These are phyloP conservation scores for Hypoxylon sp. DNA, from an alignment of 2,329 filamentous ascomycete species.

Conservation along the genomic window DNA sequence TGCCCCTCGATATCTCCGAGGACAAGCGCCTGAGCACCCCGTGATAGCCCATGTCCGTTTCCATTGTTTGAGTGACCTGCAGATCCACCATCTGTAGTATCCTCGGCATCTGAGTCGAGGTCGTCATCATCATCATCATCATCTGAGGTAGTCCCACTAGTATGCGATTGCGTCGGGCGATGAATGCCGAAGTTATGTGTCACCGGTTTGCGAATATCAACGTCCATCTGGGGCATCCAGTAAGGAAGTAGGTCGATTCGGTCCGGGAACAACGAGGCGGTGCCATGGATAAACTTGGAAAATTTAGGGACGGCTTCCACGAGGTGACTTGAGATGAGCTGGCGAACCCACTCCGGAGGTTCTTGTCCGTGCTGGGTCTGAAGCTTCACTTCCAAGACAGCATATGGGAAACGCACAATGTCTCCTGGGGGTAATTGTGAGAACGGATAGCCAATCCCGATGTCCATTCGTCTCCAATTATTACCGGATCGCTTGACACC, in stretches of 20 bases:
- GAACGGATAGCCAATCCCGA: slow-evolving; percentile 96
- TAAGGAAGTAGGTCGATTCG: slow-evolving; percentile 91
- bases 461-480: slow-evolving; percentile 97
- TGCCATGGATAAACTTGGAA: slow-evolving; percentile 98
- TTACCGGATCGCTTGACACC: slow-evolving; percentile 77
- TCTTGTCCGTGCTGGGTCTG: slow-evolving; percentile 96
- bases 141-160: slow-evolving; percentile 79
- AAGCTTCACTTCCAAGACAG: slow-evolving; percentile 94
- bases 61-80: slow-evolving; percentile 22
- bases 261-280: slow-evolving; percentile 83
- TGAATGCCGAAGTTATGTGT: slow-evolving; percentile 92
- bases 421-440: slow-evolving; percentile 85
- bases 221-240: slow-evolving; percentile 98
- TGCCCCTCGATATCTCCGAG: slow-evolving; percentile 81
- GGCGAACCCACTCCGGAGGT: slow-evolving; percentile 94
- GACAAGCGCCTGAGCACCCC: slow-evolving; percentile 32
- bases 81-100: slow-evolving; percentile 50
- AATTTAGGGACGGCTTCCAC: slow-evolving; percentile 99
- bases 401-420: slow-evolving; percentile 92
- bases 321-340: slow-evolving; percentile 90
- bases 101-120: slow-evolving; percentile 72
- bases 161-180: slow-evolving; percentile 76
- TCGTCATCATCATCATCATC: slow-evolving; percentile 78
- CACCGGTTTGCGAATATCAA: slow-evolving; percentile 93
- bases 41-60: slow-evolving; percentile 35